phyloP scores from a whole-genome alignment of 2,329 filamentous ascomycete genomes.

The Fusarium metavorans region DNA sequence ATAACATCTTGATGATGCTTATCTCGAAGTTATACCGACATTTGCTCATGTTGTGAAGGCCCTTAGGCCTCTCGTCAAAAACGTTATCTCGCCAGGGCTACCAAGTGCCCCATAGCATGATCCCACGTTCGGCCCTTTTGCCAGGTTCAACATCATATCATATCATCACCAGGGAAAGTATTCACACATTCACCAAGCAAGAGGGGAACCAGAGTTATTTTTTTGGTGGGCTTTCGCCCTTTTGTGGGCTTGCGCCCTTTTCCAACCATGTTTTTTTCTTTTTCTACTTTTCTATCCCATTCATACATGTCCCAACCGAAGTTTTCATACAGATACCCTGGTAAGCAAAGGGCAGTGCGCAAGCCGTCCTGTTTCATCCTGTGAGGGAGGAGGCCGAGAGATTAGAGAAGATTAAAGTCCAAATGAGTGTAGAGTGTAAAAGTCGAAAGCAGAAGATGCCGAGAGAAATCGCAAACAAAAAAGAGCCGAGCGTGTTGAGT shows the following conservation, averaged over 20 bases:
- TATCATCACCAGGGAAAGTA: neutral
- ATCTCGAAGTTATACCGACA: neutral
- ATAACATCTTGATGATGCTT: neutral
- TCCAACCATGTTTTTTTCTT: constrained; percentile 18
- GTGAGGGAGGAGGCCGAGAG: neutral
- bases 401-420: neutral
- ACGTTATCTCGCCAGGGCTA: neutral
- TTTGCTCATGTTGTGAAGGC: neutral
- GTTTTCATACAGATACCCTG: neutral
- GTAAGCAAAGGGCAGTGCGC: neutral
- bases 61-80: neutral
- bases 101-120: neutral
- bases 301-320: neutral
- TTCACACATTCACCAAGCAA: neutral
- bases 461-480: neutral
- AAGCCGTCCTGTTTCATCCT: neutral
- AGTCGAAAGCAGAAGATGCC: neutral
- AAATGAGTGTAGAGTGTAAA: neutral
- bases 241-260: constrained; percentile 27
- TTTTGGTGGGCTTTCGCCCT: constrained; percentile 24
- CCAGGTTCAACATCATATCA: neutral
- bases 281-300: constrained; percentile 13
- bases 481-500: neutral
- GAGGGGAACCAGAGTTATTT: neutral
- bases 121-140: neutral